Base-by-base conservation (phyloP, 1,284 basidiomycete genomes). In the Malassezia japonica region DNA sequence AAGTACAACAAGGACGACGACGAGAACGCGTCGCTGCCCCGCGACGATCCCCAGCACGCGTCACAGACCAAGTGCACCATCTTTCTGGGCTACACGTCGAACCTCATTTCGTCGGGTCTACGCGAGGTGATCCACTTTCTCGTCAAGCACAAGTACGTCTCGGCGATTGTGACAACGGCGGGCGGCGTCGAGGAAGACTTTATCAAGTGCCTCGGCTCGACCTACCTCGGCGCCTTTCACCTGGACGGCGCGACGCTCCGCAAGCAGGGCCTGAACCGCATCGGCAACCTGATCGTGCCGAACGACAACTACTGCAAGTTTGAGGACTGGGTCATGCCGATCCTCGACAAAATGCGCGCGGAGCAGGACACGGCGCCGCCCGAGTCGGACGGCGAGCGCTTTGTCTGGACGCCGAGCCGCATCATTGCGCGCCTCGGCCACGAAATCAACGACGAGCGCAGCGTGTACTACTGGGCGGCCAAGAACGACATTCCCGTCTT, bases 221-320 rank as follows among this genome's bases (percentile, higher is more conserved):
- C 94, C 0, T 95, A 92, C 64, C 79, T 98, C 25, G 20, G 89
- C 89, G 62, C 73, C 24, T 99, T 94, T 75, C 82, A 86, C 67
- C 79, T 96, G 40, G 85, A 90, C 62, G 94, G 94, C 8, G 86
- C 89, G 0, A 83, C 84, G 51, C 76, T 99, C 36, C 81, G 94
- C 38, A 83, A 79, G 68, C 81, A 81, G 59, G 94, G 94, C 12
- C 18, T 99, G 78, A 99, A 99, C 68, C 82, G 94, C 25, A 92
- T 98, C 59, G 94, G 94, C n/a, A 99, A 99, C 68, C 80, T 99
- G 34, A 77, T 99, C 48, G 84, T 99, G 1, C 94, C 94, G 12
- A 99, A 99, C 72, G 90, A 95, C 66, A 98, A 98, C 72, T 99
- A 99, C 75, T 96, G 94, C 81, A 86, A 87, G 68, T 99, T 98